Evolutionary conservation across 192 early-diverging fungal genomes (phyloP).

Genomic region (Kickxella alabastrina): DNA sequence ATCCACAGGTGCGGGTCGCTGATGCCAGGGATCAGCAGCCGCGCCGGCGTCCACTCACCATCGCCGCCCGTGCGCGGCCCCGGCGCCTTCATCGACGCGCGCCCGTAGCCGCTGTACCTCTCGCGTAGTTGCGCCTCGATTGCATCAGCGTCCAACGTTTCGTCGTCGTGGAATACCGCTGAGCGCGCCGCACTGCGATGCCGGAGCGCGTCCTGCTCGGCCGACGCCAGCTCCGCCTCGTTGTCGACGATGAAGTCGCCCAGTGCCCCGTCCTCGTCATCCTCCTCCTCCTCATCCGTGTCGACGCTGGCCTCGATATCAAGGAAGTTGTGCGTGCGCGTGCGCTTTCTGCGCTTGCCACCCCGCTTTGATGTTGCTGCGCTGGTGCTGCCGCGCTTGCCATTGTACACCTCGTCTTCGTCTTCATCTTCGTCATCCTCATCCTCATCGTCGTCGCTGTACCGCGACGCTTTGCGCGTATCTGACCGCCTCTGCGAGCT

Average conservation of each 20-base stretch:
- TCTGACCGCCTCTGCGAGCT: slow-evolving; percentile 10
- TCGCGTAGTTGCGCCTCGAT: slow-evolving; percentile 71
- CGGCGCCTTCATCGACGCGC: slow-evolving; percentile 41
- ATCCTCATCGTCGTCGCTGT: slow-evolving; percentile 43
- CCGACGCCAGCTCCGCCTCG: slow-evolving; percentile 65
- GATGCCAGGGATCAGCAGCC: slow-evolving; percentile 77
- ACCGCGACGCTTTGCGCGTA: too few species aligned
- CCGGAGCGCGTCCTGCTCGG: slow-evolving; percentile 52
- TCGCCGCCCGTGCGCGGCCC: slow-evolving; percentile 51
- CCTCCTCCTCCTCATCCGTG: slow-evolving; percentile 74
- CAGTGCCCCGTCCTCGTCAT: slow-evolving; percentile 62
- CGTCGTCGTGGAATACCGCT: slow-evolving; percentile 72
- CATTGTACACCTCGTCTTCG: background rate
- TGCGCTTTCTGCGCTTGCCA: slow-evolving; percentile 38
- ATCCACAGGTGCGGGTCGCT: slow-evolving; percentile 91
- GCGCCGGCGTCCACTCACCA: slow-evolving; percentile 60
- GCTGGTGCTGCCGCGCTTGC: slow-evolving; percentile 5
- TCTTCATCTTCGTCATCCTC: slow-evolving; percentile 59
- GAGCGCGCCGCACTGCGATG: slow-evolving; percentile 59
- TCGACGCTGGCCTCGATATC: slow-evolving; percentile 73
- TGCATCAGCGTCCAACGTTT: slow-evolving; percentile 78
- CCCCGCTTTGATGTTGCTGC: too few species aligned
- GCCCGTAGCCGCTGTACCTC: slow-evolving; percentile 65
- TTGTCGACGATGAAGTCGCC: slow-evolving; percentile 59
- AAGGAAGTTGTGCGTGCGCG: slow-evolving; percentile 56